phyloP scores from a whole-genome alignment of 2,329 filamentous ascomycete genomes.

The Colletotrichum zoysiae region DNA sequence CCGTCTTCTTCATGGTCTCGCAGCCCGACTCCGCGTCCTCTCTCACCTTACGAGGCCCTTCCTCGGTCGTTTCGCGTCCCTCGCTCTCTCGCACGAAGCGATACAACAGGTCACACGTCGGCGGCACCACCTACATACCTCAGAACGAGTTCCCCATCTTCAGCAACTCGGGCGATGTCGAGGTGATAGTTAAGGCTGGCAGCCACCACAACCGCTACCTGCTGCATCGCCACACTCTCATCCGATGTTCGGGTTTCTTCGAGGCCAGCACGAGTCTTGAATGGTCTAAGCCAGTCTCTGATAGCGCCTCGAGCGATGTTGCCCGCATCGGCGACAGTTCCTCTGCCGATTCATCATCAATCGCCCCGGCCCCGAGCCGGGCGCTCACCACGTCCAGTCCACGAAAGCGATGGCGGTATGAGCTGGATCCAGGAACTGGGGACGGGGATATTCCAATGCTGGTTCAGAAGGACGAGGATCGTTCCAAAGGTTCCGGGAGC shows the following conservation, averaged over 20 bases:
- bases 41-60: slow-evolving; percentile 69
- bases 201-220: slow-evolving; percentile 86
- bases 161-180: slow-evolving; percentile 90
- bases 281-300: slow-evolving; percentile 68
- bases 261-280: slow-evolving; percentile 85
- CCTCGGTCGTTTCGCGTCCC: slow-evolving; percentile 74
- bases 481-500: slow-evolving; percentile 32
- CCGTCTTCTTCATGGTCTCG: slow-evolving; percentile 68
- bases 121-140: slow-evolving; percentile 75
- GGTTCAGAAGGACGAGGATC: slow-evolving; percentile 76
- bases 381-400: slow-evolving; percentile 47
- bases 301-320: slow-evolving; percentile 58
- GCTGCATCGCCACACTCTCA: slow-evolving; percentile 86
- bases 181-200: slow-evolving; percentile 81
- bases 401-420: slow-evolving; percentile 83
- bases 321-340: slow-evolving; percentile 65
- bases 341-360: slow-evolving; percentile 44
- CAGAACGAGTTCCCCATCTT: slow-evolving; percentile 96
- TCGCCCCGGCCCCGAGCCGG: slow-evolving; percentile 9
- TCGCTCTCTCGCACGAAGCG: slow-evolving; percentile 72
- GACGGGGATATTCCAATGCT: slow-evolving; percentile 88
- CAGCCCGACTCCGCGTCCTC: slow-evolving; percentile 68
- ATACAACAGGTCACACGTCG: slow-evolving; percentile 85
- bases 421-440: slow-evolving; percentile 81
- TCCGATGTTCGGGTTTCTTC: slow-evolving; percentile 94